Percentiles rank a stretch among this genome's conserved stretches.
phyloP scores from a whole-genome alignment of 208 protist genomes.

The Entamoeba dispar region DNA sequence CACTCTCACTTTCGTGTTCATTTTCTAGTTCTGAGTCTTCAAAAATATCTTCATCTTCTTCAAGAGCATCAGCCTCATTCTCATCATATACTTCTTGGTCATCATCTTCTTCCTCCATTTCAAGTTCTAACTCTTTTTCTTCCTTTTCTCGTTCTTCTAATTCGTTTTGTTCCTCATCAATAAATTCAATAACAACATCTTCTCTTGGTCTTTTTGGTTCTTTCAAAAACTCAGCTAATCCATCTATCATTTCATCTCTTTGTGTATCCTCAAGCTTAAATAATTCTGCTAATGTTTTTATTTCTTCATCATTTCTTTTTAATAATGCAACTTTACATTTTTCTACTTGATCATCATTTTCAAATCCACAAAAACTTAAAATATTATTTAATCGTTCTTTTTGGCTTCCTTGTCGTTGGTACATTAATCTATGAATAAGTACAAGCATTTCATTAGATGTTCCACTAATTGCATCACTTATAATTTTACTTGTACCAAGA shows the following conservation, averaged over 20 bases:
- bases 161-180: not conserved
- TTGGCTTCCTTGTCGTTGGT: not conserved
- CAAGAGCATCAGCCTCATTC: no score
- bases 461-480: not conserved
- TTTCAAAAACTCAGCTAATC: not conserved
- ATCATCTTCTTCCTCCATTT: not conserved
- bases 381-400: not conserved
- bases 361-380: not conserved
- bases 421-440: not conserved
- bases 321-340: not conserved
- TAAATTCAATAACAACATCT: not conserved
- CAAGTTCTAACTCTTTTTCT: not conserved
- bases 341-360: not conserved
- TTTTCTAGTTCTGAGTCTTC: not conserved
- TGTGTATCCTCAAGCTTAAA: not conserved
- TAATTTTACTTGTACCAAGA: not conserved
- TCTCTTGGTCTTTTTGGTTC: not conserved
- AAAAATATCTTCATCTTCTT: not conserved
- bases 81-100: not conserved
- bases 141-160: not conserved
- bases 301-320: not conserved
- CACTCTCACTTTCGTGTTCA: not conserved
- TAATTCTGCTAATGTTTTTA: not conserved
- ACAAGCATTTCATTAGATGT: not conserved
- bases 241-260: not conserved